Percentiles rank a stretch among this genome's conserved stretches.
phyloP scores from a whole-genome alignment of 345 rosid genomes.

The Aegle marmelos region DNA sequence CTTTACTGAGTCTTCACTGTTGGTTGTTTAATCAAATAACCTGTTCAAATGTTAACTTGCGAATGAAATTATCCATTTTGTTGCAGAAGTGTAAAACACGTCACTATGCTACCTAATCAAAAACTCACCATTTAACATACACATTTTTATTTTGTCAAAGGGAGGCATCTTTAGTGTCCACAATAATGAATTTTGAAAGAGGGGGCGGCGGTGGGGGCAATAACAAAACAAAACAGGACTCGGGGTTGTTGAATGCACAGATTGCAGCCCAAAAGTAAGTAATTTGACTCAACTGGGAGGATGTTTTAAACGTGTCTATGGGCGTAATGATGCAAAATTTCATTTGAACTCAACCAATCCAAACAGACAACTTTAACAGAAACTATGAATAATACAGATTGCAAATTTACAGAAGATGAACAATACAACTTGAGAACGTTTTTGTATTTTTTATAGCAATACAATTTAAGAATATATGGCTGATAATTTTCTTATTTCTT shows the following conservation, averaged over 20 bases:
- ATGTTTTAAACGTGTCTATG: background rate
- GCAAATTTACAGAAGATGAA: too few species aligned
- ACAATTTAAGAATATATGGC: too few species aligned
- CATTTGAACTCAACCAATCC: background rate
- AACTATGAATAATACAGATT: too few species aligned
- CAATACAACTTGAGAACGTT: too few species aligned
- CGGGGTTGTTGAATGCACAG: too few species aligned
- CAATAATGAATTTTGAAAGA: background rate
- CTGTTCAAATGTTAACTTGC: too few species aligned
- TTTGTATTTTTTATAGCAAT: too few species aligned
- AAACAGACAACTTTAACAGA: too few species aligned
- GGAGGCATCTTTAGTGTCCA: background rate
- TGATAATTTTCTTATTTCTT: background rate
- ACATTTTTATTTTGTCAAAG: background rate
- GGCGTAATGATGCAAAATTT: background rate
- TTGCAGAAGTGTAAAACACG: background rate
- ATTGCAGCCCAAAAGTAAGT: background rate
- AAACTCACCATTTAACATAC: too few species aligned
- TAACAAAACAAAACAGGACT: too few species aligned
- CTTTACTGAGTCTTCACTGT: too few species aligned
- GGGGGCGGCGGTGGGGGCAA: fast-evolving
- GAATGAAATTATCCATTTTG: background rate
- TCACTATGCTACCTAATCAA: background rate
- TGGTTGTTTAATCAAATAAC: too few species aligned
- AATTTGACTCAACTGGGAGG: background rate